Percentiles rank a stretch among this genome's conserved stretches.
These are phyloP conservation scores for Rhodamnia rubescens DNA, from an alignment of 345 rosid genomes.

Conservation along the genomic window DNA sequence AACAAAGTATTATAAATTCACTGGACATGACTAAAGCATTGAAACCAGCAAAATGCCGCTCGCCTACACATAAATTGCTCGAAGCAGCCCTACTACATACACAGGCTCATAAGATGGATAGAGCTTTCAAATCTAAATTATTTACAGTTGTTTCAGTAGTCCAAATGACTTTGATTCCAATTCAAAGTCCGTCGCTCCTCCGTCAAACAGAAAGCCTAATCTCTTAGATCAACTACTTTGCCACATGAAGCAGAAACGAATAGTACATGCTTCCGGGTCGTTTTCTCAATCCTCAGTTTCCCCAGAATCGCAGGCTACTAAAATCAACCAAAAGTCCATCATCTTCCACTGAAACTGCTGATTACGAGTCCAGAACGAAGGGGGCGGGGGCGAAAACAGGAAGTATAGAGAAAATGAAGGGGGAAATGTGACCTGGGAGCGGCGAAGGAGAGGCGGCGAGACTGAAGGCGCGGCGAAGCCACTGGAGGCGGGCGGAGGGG, in stretches of 20 bases:
- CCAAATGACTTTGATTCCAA: neutral
- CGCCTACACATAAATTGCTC: neutral
- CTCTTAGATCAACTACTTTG: neutral
- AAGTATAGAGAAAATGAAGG: neutral
- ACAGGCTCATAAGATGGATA: neutral
- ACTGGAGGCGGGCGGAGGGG: constrained; percentile 44
- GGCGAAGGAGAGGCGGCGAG: constrained; percentile 52
- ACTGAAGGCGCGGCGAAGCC: constrained; percentile 39
- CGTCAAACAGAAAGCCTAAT: neutral
- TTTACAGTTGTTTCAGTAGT: neutral
- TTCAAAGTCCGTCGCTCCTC: neutral
- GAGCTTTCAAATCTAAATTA: neutral
- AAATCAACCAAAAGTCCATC: neutral
- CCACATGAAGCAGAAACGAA: no score
- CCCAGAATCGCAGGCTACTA: neutral
- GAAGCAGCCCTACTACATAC: neutral
- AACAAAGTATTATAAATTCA: neutral
- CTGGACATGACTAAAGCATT: neutral
- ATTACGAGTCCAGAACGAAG: neutral
- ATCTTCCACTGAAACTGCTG: neutral
- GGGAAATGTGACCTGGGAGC: constrained; percentile 41
- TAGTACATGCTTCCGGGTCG: no score
- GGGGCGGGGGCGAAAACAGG: no score
- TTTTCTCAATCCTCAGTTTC: no score
- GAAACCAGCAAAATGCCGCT: neutral